Base-by-base conservation (phyloP, 1,284 basidiomycete species). In the Trichosporon coremiiforme region DNA sequence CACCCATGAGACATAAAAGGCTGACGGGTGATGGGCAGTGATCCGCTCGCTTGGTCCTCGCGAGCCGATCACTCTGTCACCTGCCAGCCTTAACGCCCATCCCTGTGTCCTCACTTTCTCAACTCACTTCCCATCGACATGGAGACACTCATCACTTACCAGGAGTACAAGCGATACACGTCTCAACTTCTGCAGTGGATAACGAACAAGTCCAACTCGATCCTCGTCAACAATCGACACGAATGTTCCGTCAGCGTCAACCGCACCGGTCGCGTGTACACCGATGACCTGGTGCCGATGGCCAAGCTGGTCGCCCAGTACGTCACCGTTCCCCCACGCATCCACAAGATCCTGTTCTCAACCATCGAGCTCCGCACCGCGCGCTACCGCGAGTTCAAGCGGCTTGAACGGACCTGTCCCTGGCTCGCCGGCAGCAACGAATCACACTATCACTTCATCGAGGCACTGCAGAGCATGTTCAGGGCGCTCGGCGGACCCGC, bases 391-490 rank as follows among this genome's bases (percentile, higher is more conserved):
- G 50, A 53, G 50, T 53, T 53, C 50, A 53, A 53, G 17, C 50
- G 50, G 8, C 50, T 53, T 9, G 50, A 53, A 25, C 50, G 50
- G 50, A 53, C 50, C 20, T 53, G 50, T 8, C 50, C 50, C 3
- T 53, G 50, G 50, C 20, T 53, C 20, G 50, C 50, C 50, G 22
- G 20, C 50, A 53, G 50, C 50, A 53, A 53, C 20, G 50, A 53
- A 10, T 53, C 50, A 20, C 50, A 53, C 50, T 25, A 53, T 20
- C 50, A 53, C 50, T 53, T 53, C 50, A 53, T 53, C 50, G 50
- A 53, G 50, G 50, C 22, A 8, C 50, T 53, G 50, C 50, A 25
- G 50, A 53, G 50, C 20, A 53, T 53, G 50, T 53, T 53, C 12
- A 20, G 50, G 20, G 50, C 50, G 20, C 50, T 53, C n/a, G 50